Conservation (phyloP, 1,139 yeast species). For the Yamadazyma trypodendri region DNA sequence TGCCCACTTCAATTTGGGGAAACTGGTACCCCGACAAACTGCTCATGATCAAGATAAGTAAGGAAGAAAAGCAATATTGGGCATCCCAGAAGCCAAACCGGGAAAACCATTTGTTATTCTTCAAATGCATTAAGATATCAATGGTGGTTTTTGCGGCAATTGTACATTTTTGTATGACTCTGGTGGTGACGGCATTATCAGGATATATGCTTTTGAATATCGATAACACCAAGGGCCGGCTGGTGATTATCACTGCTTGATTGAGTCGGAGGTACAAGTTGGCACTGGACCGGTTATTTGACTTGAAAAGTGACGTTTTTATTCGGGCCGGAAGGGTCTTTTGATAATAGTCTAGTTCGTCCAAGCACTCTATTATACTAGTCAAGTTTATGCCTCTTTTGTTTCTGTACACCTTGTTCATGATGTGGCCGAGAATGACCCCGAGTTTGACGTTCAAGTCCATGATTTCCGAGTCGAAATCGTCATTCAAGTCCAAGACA, state of each 20-base stretch:
- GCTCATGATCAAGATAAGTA: constrained; percentile 76
- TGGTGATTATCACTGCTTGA: constrained; percentile 43
- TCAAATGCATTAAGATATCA: constrained; percentile 37
- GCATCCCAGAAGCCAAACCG: constrained; percentile 54
- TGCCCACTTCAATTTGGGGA: constrained; percentile 30
- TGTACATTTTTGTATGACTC: constrained; percentile 36
- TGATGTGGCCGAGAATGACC: constrained; percentile 9
- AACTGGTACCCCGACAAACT: constrained; percentile 26
- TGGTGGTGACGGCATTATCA: constrained; percentile 31
- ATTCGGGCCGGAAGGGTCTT: constrained; percentile 9
- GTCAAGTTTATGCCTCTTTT: constrained; percentile 10
- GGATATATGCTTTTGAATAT: constrained; percentile 30
- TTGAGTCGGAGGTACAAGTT: constrained; percentile 45
- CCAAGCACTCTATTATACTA: constrained; percentile 12
- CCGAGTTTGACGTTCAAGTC: constrained; percentile 10
- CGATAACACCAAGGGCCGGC: constrained; percentile 44
- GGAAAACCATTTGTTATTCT: constrained; percentile 34
- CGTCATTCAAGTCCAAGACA: constrained; percentile 7
- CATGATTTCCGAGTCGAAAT: constrained; percentile 10
- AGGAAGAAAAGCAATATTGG: constrained; percentile 54
- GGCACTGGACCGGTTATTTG: constrained; percentile 29
- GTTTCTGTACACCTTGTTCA: constrained; percentile 11
- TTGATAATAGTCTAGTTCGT: constrained; percentile 12
- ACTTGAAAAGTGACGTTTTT: constrained; percentile 13
- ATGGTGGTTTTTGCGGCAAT: constrained; percentile 28